phyloP scores from a whole-genome alignment of 2,329 filamentous ascomycete species.

The Colletotrichum nymphaeae region DNA sequence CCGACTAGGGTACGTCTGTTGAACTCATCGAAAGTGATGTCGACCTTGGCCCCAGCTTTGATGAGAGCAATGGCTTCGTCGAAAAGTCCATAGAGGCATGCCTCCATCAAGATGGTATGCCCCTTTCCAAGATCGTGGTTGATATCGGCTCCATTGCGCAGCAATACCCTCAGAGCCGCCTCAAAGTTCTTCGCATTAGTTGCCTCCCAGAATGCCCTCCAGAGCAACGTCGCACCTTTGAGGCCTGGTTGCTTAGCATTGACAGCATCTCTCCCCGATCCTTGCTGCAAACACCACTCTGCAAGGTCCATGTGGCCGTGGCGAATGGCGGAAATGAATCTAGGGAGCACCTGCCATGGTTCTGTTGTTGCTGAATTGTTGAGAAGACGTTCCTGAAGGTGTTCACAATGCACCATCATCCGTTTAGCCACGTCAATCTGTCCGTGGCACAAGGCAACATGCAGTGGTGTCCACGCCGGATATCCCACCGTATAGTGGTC shows the following conservation, averaged over 20 bases:
- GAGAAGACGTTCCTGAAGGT: not conserved
- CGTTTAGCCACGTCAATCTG: not conserved
- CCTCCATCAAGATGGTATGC: conserved; percentile 7
- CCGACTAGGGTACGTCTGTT: not conserved
- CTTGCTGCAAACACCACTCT: not conserved
- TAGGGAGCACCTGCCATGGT: not conserved
- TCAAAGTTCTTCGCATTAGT: not conserved
- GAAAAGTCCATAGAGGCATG: not conserved
- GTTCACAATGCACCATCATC: not conserved
- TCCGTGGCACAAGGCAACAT: not conserved
- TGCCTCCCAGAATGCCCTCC: not conserved
- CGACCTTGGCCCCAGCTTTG: not conserved
- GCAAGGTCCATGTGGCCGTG: not conserved
- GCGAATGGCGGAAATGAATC: not conserved
- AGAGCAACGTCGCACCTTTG: not conserved
- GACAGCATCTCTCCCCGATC: not conserved
- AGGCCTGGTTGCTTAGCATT: not conserved
- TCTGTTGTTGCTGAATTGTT: not conserved
- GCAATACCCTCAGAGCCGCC: not conserved
- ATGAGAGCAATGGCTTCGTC: not conserved
- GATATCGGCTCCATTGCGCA: conserved; percentile 1
- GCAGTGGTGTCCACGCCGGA: not conserved
- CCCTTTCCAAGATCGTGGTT: not conserved
- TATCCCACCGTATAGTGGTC: not conserved
- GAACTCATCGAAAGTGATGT: not conserved